Conservation (phyloP, 441 rosid species). For the Brassica balearica region DNA sequence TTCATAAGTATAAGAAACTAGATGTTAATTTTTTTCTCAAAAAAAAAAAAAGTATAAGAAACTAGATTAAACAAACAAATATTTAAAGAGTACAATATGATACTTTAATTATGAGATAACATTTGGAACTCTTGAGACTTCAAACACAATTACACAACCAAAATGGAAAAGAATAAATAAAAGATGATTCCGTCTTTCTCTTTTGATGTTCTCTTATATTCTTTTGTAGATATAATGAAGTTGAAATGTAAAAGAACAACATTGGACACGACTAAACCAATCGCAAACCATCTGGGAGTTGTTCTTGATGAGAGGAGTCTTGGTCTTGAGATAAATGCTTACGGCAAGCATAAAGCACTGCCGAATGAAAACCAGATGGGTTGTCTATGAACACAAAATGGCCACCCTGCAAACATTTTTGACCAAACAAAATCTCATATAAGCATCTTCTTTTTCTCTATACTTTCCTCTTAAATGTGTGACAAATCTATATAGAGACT, state of each 20-base stretch:
- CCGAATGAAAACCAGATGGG: conserved; percentile 74
- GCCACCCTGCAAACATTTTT: conserved; percentile 62
- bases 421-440: conserved; percentile 18
- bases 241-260: conserved; percentile 13
- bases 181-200: neutral
- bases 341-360: conserved; percentile 78
- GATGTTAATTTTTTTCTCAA: neutral
- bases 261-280: conserved; percentile 52
- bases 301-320: conserved; percentile 55
- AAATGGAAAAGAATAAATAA: neutral
- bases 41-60: neutral
- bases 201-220: neutral
- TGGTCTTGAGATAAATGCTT: conserved; percentile 53
- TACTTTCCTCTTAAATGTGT: neutral
- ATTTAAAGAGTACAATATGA: neutral
- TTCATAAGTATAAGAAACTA: neutral
- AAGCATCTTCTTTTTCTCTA: conserved; percentile 16
- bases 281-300: conserved; percentile 69
- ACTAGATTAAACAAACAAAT: neutral
- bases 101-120: neutral
- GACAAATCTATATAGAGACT: conserved; percentile 14
- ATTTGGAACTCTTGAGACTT: neutral
- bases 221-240: neutral
- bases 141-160: neutral
- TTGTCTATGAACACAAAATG: conserved; percentile 94